Conservation (phyloP, 2,329 filamentous ascomycete genomes). For the Pseudocercospora macadamiae region DNA sequence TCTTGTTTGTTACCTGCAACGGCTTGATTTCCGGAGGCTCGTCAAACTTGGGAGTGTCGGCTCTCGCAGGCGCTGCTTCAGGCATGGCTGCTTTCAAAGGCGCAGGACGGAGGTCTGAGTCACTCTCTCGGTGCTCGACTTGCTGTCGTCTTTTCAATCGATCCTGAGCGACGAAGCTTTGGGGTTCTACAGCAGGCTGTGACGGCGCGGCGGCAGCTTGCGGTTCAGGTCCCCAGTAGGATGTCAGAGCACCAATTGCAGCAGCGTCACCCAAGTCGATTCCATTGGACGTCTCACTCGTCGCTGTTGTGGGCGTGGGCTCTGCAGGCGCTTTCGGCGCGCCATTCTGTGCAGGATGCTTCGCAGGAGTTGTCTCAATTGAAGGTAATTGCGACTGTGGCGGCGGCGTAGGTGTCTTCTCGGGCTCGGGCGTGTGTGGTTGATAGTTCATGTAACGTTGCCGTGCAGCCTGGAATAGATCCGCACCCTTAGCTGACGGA, state of each 20-base stretch:
- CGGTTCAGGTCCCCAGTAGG: conserved; percentile 32
- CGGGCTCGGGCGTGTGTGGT: conserved; percentile 9
- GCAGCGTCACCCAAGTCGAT: conserved; percentile 30
- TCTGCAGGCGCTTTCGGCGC: conserved; percentile 19
- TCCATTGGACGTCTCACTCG: conserved; percentile 29
- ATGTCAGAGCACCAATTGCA: conserved; percentile 29
- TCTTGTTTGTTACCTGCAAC: conserved; percentile 22
- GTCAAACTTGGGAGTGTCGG: conserved; percentile 14
- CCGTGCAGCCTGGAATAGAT: conserved; percentile 31
- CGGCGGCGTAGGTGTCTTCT: conserved; percentile 12
- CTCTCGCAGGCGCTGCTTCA: conserved; percentile 9
- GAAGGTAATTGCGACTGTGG: conserved; percentile 22
- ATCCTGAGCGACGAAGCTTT: conserved; percentile 30
- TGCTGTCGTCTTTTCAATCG: conserved; percentile 27
- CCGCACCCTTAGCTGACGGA: conserved; percentile 22
- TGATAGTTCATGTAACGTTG: conserved; percentile 31
- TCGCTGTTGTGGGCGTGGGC: conserved; percentile 14
- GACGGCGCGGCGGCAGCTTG: conserved; percentile 12
- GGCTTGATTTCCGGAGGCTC: conserved; percentile 23
- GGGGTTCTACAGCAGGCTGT: conserved; percentile 18
- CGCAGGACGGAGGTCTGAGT: conserved; percentile 35
- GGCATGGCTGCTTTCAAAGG: conserved; percentile 29
- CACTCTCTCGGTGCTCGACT: conserved; percentile 23
- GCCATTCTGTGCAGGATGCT: conserved; percentile 19
- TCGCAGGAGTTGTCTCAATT: conserved; percentile 22